Evolutionary conservation across 2,329 filamentous ascomycete genomes (phyloP), one percentile per base, ranked within the genome.

Genomic region (Neoscytalidium dimidiatum): DNA sequence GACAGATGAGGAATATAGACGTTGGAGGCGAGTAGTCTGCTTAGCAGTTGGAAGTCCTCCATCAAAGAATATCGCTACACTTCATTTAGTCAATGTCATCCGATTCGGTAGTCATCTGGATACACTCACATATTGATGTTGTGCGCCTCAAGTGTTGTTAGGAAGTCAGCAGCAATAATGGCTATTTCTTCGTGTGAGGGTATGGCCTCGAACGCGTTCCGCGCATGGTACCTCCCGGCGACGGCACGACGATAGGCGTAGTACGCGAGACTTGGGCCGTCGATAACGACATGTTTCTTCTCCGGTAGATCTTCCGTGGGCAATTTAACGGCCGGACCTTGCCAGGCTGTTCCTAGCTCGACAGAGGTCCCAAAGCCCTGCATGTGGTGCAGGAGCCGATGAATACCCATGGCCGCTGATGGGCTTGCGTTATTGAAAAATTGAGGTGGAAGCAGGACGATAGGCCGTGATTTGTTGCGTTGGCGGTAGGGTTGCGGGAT

Each of bases 31-130:
- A 6, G 87, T 86, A 0, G 79, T 74, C 35, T 84, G 82, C 73
- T 97, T 97, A 4, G 81, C 76, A 0, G 74, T 66, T 0, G 94
- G 94, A 0, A 98, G 82, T 64, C 87, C 89, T 14, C 93, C 93
- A 75, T 98, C 94, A 71, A 98, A 97, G 74, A 90, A 93, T 62
- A 97, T 90, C 52, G 84, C 86, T 65, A 86, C 79, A 69, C 88
- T 91, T 38, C 9, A 63, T 51, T 56, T 33, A 58, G 35, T 67
- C 28, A 68, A 56, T 60, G 17, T 44, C 62, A 69, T 70, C 72
- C 64, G 33, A 19, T 31, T 9, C 26, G 41, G 51, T 46, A 62
- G 19, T 23, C 14, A 13, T 23, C 33, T n/a, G 19, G 41, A 9
- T 14, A 46, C 28, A 76, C 79, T 78, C 82, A 94, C 92, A 95